Percentiles rank a stretch among this genome's conserved stretches.
phyloP scores from a whole-genome alignment of 2,329 filamentous ascomycete species.

The Trichoderma asperellum region DNA sequence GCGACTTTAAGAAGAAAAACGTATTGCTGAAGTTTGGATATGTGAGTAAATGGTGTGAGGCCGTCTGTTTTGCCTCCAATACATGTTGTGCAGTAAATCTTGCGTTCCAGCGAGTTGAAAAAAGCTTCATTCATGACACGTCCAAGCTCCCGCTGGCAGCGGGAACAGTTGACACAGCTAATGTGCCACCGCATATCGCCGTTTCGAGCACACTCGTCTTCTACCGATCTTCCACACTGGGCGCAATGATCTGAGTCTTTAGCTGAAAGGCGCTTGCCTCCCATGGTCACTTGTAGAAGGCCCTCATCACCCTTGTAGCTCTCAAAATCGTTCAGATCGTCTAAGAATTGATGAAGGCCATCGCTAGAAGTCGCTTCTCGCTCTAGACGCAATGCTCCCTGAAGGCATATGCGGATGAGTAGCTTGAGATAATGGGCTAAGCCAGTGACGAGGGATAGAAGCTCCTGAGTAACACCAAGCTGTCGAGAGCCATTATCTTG shows the following conservation, averaged over 20 bases:
- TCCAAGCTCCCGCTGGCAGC: conserved; percentile 67
- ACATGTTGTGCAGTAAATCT: conserved; percentile 73
- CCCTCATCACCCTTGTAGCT: conserved; percentile 71
- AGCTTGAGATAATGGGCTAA: conserved; percentile 97
- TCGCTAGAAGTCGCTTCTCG: conserved; percentile 75
- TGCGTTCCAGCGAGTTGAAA: conserved; percentile 69
- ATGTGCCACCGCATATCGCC: conserved; percentile 83
- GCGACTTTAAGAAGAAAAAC: conserved; percentile 91
- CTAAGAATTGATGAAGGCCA: conserved; percentile 80
- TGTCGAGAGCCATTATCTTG: conserved; percentile 90
- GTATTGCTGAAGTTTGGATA: conserved; percentile 91
- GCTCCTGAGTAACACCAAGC: conserved; percentile 93
- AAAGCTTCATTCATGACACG: conserved; percentile 69
- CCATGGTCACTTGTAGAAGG: conserved; percentile 66
- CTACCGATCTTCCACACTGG: conserved; percentile 82
- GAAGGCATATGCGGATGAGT: conserved; percentile 93
- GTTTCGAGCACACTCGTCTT: conserved; percentile 84
- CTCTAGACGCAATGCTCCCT: conserved; percentile 89
- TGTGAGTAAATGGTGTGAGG: conserved; percentile 64
- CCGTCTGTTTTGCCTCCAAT: conserved; percentile 59
- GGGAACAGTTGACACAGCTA: conserved; percentile 76
- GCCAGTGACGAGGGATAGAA: conserved; percentile 96
- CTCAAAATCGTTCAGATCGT: conserved; percentile 84
- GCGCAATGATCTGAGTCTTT: conserved; percentile 84
- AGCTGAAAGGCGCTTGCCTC: conserved; percentile 68